Conservation (phyloP, 177 flowering plant species). For the Vitis hybrid region DNA sequence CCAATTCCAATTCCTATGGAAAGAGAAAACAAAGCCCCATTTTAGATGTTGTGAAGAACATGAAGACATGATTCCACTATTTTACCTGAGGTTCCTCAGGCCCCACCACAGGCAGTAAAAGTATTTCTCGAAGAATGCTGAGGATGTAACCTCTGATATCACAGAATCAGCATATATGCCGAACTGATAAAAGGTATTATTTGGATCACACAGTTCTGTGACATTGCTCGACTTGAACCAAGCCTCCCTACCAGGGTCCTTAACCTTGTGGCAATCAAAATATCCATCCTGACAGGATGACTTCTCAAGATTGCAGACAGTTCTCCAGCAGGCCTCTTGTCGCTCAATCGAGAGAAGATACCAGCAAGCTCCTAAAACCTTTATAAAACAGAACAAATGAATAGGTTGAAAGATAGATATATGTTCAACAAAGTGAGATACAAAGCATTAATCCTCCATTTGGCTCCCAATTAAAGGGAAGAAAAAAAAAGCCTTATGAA, state of each 20-base stretch:
- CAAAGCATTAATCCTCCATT: too few species aligned
- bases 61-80: too few species aligned
- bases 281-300: slow-evolving; percentile 32
- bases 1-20: too few species aligned
- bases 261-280: slow-evolving; percentile 43
- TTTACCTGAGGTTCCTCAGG: slow-evolving; percentile 57
- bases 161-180: slow-evolving; percentile 64
- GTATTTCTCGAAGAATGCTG: slow-evolving; percentile 54
- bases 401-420: neutral
- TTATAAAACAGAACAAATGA: neutral
- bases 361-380: slow-evolving; percentile 78
- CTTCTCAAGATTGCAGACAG: slow-evolving; percentile 35
- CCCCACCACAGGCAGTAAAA: slow-evolving; percentile 83
- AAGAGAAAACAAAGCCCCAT: too few species aligned
- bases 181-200: slow-evolving; percentile 34
- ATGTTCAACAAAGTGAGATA: too few species aligned
- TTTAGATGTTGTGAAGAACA: too few species aligned
- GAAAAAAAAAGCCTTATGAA: too few species aligned
- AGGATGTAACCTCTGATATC: slow-evolving; percentile 36
- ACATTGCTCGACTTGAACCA: slow-evolving; percentile 60
- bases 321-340: slow-evolving; percentile 66
- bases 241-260: slow-evolving; percentile 24
- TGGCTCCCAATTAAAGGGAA: too few species aligned
- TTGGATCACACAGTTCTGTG: slow-evolving; percentile 39
- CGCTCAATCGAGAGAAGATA: slow-evolving; percentile 63